Percentiles rank a stretch among this genome's conserved stretches.
These are phyloP conservation scores for Verticillium albo-atrum DNA, from an alignment of 2,329 filamentous ascomycete species.

Conservation along the genomic window DNA sequence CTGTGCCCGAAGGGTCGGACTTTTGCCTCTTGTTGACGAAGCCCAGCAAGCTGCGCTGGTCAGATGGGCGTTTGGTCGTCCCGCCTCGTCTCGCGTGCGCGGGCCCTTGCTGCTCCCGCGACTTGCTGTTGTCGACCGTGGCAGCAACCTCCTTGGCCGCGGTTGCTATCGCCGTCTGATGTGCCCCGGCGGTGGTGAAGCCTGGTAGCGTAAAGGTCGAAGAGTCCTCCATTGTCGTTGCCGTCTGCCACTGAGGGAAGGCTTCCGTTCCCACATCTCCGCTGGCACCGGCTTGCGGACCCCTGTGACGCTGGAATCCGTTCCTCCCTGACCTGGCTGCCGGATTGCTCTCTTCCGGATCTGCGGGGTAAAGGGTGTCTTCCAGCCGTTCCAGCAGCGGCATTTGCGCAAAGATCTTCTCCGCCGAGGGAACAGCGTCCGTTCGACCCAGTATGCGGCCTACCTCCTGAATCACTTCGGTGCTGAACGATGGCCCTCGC, in stretches of 20 bases:
- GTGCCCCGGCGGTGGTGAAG: conserved; percentile 58
- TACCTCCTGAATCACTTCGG: conserved; percentile 58
- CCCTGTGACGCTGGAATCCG: background rate
- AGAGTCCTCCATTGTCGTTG: conserved; percentile 59
- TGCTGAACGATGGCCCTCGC: conserved; percentile 66
- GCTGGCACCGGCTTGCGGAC: background rate
- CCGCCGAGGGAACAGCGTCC: conserved; percentile 44
- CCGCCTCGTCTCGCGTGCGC: conserved; percentile 16
- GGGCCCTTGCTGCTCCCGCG: conserved; percentile 7
- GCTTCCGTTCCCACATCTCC: background rate
- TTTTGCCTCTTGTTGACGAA: conserved; percentile 27
- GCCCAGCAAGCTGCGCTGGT: conserved; percentile 37
- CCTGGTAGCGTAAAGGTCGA: conserved; percentile 55
- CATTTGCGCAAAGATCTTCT: conserved; percentile 48
- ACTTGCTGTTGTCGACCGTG: conserved; percentile 3
- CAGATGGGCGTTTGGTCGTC: conserved; percentile 26
- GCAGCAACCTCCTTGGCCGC: conserved; percentile 21
- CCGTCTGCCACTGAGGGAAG: conserved; percentile 1
- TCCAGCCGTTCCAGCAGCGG: conserved; percentile 52
- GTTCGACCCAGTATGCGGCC: conserved; percentile 66
- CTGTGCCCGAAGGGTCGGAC: conserved; percentile 3
- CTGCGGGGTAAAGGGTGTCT: conserved; percentile 63
- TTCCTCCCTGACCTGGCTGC: conserved; percentile 2
- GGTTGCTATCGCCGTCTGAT: conserved; percentile 37
- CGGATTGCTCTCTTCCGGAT: conserved; percentile 11